phyloP scores from a whole-genome alignment of 371 early-diverging fungal species.

The Mortierella sp. region DNA sequence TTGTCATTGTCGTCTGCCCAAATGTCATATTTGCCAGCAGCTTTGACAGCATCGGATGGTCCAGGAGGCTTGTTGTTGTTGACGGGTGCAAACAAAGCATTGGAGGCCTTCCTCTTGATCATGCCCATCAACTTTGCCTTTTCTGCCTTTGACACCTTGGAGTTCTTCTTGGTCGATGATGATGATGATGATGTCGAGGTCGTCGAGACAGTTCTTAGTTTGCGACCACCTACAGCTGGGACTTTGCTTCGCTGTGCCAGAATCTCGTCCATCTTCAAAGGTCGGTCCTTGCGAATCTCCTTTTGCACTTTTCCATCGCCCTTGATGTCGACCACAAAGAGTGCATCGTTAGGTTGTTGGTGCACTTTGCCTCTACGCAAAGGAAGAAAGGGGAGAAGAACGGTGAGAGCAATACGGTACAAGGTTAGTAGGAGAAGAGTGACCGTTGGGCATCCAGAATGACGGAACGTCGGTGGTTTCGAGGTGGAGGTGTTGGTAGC shows the following conservation, averaged over 20 bases:
- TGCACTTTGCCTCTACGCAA: slow-evolving; percentile 63
- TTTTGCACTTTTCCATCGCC: slow-evolving; percentile 68
- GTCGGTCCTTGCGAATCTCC: slow-evolving; percentile 59
- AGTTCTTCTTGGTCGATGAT: slow-evolving; percentile 13
- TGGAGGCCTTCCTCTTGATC: slow-evolving; percentile 37
- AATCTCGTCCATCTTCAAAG: slow-evolving; percentile 84
- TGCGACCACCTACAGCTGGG: slow-evolving; percentile 57
- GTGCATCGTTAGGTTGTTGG: slow-evolving; percentile 62
- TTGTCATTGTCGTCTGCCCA: slow-evolving; percentile 55
- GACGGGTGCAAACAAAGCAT: slow-evolving; percentile 29
- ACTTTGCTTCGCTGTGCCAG: slow-evolving; percentile 73
- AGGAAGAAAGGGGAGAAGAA: background rate
- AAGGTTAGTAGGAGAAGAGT: background rate
- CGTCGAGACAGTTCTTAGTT: slow-evolving; percentile 13
- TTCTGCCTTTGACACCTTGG: slow-evolving; percentile 48
- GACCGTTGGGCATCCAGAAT: background rate
- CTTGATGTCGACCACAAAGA: slow-evolving; percentile 81
- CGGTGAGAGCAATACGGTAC: background rate
- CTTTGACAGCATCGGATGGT: slow-evolving; percentile 45
- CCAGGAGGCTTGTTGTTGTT: slow-evolving; percentile 26
- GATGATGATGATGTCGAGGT: slow-evolving; percentile 7
- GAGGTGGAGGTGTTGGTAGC: too few relatives aligned
- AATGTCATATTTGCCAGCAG: slow-evolving; percentile 62
- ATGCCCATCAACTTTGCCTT: slow-evolving; percentile 35
- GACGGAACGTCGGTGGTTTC: too few relatives aligned